These are phyloP conservation scores for Kodamaea ohmeri DNA, from an alignment of 1,139 yeast species.

Conservation along the genomic window DNA sequence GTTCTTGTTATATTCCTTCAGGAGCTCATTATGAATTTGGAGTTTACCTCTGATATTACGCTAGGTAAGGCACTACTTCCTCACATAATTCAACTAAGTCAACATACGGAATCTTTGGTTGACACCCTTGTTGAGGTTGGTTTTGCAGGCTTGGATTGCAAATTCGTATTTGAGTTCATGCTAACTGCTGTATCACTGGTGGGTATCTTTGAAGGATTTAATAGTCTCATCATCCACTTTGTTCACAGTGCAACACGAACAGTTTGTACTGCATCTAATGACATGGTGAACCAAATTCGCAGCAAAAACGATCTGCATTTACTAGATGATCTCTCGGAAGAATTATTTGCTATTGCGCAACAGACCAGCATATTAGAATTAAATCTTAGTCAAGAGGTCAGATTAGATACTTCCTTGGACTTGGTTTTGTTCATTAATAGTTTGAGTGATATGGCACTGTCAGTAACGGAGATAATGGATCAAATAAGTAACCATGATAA, in stretches of 20 bases:
- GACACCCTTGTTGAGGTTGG: neutral
- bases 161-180: neutral
- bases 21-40: constrained; percentile 3
- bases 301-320: neutral
- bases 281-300: constrained; percentile 2
- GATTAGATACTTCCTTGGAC: no score
- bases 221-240: neutral
- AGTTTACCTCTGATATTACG: neutral
- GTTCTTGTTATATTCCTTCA: constrained; percentile 6
- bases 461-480: neutral
- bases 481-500: no score
- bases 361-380: neutral
- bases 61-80: neutral
- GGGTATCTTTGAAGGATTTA: neutral
- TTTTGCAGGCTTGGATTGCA: neutral
- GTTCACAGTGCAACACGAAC: neutral
- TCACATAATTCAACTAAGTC: neutral
- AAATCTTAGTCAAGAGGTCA: neutral
- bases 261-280: neutral
- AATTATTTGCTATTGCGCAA: neutral
- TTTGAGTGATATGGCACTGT: neutral
- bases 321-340: neutral
- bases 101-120: neutral
- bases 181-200: neutral
- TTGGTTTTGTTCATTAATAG: neutral